Conservation (phyloP, 257 asterid genomes). For the Schizonepeta tenuifolia region DNA sequence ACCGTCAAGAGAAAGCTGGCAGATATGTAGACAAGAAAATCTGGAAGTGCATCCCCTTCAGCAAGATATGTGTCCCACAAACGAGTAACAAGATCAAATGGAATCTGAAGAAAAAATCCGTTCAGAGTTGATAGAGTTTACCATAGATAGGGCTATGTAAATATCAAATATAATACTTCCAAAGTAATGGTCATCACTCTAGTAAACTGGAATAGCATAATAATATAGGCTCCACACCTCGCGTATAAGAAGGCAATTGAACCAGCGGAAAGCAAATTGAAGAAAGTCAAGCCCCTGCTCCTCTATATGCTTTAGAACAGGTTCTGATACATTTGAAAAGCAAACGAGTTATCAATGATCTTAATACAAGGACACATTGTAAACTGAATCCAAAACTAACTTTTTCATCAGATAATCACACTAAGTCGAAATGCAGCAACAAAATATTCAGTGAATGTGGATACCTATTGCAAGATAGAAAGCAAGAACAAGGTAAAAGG, state of each 20-base stretch:
- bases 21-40: constrained; percentile 89
- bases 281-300: constrained; percentile 99
- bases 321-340: constrained; percentile 53
- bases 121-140: constrained; percentile 24
- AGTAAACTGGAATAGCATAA: background rate
- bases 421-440: background rate
- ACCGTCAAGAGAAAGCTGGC: constrained; percentile 95
- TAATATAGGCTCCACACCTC: constrained; percentile 60
- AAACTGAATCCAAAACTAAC: background rate
- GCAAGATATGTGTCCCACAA: constrained; percentile 99
- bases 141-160: background rate
- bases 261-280: constrained; percentile 99
- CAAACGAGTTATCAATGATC: constrained; percentile 6
- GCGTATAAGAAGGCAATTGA: constrained; percentile 94
- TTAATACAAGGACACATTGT: background rate
- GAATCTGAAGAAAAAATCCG: constrained; percentile 58
- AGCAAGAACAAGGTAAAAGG: background rate
- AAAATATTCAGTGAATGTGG: background rate
- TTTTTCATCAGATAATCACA: background rate
- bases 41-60: constrained; percentile 96
- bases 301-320: constrained; percentile 84
- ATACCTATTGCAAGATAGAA: constrained; percentile 4
- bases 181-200: background rate
- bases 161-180: background rate
- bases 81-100: constrained; percentile 83